Conservation (phyloP, 1,284 basidiomycete species). For the Cryptococcus deneoformans region DNA sequence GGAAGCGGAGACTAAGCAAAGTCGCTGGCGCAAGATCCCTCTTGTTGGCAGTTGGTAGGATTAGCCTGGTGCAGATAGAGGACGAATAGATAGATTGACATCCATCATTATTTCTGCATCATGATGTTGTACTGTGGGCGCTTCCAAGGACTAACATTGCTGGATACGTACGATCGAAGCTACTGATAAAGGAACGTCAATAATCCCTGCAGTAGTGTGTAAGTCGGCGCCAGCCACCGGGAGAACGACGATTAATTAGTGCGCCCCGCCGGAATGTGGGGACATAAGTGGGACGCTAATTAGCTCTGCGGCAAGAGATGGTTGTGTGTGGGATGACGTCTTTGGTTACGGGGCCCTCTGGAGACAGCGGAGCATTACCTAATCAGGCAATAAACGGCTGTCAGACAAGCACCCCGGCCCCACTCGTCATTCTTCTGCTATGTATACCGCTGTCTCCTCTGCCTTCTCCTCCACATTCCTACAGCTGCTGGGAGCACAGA, state of each 20-base stretch:
- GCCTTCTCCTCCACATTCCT: not conserved
- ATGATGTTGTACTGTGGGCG: not conserved
- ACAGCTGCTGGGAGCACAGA: too few relatives aligned
- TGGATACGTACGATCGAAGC: too few relatives aligned
- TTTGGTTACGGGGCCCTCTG: not conserved
- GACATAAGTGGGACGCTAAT: not conserved
- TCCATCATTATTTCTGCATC: not conserved
- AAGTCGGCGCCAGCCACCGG: too few relatives aligned
- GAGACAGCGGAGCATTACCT: not conserved
- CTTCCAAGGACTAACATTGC: not conserved
- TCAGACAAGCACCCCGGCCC: not conserved
- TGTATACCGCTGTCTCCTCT: not conserved
- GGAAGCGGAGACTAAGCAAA: not conserved
- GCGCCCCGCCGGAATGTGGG: not conserved
- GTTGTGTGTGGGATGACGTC: not conserved
- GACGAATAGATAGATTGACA: not conserved
- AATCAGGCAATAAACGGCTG: not conserved
- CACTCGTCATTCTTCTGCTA: not conserved
- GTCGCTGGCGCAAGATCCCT: slow-evolving; percentile 11
- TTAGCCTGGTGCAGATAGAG: not conserved
- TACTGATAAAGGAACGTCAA: too few relatives aligned
- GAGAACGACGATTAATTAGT: too few relatives aligned
- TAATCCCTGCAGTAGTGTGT: too few relatives aligned
- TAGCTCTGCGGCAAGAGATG: not conserved
- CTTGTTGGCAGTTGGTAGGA: slow-evolving; percentile 9